phyloP scores from a whole-genome alignment of 2,329 filamentous ascomycete genomes.

The Alternaria solani region DNA sequence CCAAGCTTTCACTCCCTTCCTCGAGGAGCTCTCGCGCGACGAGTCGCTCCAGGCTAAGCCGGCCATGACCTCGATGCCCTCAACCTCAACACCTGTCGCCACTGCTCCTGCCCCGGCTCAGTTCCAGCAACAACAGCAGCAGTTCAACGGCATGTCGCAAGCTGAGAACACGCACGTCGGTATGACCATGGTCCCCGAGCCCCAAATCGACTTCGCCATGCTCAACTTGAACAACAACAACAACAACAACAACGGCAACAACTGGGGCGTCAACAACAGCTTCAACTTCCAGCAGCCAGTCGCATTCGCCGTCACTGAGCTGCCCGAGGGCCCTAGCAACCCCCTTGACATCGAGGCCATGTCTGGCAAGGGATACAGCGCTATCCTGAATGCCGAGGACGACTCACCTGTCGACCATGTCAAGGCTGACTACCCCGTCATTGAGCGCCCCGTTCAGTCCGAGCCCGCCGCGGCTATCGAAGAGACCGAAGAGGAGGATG shows the following conservation, averaged over 20 bases:
- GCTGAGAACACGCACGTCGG: constrained; percentile 70
- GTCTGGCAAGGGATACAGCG: constrained; percentile 70
- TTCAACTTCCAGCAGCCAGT: constrained; percentile 65
- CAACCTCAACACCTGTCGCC: constrained; percentile 39
- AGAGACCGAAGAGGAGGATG: constrained; percentile 62
- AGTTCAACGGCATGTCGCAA: constrained; percentile 54
- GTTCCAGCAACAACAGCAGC: constrained; percentile 61
- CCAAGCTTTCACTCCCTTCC: constrained; percentile 58
- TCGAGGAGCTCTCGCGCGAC: constrained; percentile 53
- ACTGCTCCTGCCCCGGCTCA: constrained; percentile 57
- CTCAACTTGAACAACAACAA: constrained; percentile 63
- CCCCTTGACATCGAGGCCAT: constrained; percentile 68
- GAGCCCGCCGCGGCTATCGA: constrained; percentile 31
- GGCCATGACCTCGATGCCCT: constrained; percentile 38
- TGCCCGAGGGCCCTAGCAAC: constrained; percentile 68
- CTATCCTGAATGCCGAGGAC: constrained; percentile 44
- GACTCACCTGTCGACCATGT: constrained; percentile 53
- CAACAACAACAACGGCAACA: constrained; percentile 47
- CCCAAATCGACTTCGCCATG: constrained; percentile 76
- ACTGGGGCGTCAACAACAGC: constrained; percentile 62
- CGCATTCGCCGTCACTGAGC: constrained; percentile 76
- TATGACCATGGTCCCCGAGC: constrained; percentile 85
- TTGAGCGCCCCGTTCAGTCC: constrained; percentile 53
- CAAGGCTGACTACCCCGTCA: constrained; percentile 60
- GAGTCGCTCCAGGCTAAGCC: constrained; percentile 46